Conservation (phyloP, 805 yeast species). For the Dipodascus albidus region DNA sequence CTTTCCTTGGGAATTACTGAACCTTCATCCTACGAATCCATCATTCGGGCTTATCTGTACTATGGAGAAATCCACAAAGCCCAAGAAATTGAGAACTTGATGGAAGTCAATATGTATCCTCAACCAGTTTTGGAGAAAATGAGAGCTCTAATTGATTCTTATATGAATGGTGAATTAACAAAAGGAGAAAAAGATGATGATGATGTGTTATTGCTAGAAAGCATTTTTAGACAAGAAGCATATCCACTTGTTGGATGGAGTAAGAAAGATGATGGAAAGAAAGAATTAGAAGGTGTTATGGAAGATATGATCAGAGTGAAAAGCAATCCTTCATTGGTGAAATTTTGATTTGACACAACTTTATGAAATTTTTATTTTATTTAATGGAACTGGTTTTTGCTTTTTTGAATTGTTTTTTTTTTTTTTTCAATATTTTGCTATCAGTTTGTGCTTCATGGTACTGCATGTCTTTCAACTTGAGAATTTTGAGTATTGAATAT, state of each 20-base stretch:
- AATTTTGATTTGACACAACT: too few species aligned
- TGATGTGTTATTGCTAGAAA: constrained; percentile 11
- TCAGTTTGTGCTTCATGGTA: background rate
- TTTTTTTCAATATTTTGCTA: background rate
- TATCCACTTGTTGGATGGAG: constrained; percentile 6
- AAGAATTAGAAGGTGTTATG: background rate
- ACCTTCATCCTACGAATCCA: constrained; percentile 27
- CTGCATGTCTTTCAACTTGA: too few species aligned
- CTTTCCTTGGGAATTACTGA: constrained; percentile 16
- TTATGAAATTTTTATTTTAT: too few species aligned
- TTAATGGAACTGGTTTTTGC: background rate
- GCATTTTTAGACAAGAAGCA: constrained; percentile 17
- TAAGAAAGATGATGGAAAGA: background rate
- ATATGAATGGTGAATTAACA: background rate
- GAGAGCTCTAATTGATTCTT: constrained; percentile 7
- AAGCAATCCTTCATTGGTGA: background rate
- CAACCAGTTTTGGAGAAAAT: constrained; percentile 23
- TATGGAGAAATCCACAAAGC: constrained; percentile 17
- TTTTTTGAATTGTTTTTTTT: background rate
- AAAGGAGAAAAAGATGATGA: background rate
- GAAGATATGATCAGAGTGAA: background rate
- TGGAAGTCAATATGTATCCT: constrained; percentile 19
- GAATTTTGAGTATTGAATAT: too few species aligned
- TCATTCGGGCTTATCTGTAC: constrained; percentile 23
- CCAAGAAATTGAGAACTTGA: constrained; percentile 13